phyloP scores from a whole-genome alignment of 2,329 filamentous ascomycete genomes.

The Venturia pyrina region DNA sequence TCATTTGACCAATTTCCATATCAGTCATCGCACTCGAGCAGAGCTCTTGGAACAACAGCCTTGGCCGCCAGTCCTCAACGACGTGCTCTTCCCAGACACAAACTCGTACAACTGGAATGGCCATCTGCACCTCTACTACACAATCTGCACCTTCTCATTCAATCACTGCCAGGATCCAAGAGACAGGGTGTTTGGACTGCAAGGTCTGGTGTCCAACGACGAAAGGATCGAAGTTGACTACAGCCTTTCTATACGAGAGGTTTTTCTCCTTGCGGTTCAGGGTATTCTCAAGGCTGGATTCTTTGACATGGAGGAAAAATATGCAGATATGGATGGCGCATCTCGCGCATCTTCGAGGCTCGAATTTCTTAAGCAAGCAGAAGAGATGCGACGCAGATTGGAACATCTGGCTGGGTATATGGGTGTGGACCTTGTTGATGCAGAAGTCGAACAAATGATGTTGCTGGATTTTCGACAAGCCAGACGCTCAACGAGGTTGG shows the following conservation, averaged over 20 bases:
- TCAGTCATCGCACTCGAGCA: not conserved
- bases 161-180: not conserved
- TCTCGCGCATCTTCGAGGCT: not conserved
- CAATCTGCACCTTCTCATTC: not conserved
- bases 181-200: not conserved
- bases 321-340: not conserved
- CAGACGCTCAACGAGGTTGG: not conserved
- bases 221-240: not conserved
- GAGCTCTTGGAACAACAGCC: not conserved
- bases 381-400: not conserved
- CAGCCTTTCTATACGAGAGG: not conserved
- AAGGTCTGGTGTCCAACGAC: not conserved
- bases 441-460: not conserved
- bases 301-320: not conserved
- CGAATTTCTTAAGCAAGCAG: not conserved
- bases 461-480: not conserved
- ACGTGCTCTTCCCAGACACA: not conserved
- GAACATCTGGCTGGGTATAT: not conserved
- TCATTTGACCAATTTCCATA: not conserved
- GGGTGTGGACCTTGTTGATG: not conserved
- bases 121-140: not conserved
- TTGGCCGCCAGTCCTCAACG: not conserved
- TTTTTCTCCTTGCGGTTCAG: not conserved
- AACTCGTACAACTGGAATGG: not conserved
- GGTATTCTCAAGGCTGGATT: not conserved